Evolutionary conservation across 768 basidiomycete species (phyloP).

Genomic region (Kwoniella bestiolae): DNA sequence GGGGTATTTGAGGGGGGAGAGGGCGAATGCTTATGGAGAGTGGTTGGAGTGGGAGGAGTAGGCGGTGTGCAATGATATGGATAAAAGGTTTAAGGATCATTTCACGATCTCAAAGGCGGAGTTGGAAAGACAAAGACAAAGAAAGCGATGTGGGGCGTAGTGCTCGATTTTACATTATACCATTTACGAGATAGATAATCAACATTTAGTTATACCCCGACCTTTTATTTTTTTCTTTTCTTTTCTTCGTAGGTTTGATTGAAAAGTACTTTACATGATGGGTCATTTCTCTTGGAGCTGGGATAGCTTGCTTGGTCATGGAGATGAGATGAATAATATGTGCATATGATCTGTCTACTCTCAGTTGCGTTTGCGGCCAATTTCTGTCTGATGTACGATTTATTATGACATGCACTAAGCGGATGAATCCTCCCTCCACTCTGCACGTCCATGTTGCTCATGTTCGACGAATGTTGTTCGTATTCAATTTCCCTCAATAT

Average conservation of each 20-base stretch:
- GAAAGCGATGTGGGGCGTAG: no score
- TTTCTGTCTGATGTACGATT: no score
- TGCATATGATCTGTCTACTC: neutral
- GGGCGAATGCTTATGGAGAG: conserved; percentile 95
- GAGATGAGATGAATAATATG: neutral
- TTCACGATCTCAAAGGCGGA: no score
- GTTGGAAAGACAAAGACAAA: no score
- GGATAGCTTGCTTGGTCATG: neutral
- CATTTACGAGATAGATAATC: neutral
- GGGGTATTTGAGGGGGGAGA: conserved; percentile 84
- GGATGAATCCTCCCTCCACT: neutral
- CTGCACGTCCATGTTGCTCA: neutral
- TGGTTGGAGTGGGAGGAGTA: conserved; percentile 62
- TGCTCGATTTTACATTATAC: no score
- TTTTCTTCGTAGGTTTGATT: no score
- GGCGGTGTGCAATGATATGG: no score
- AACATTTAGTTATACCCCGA: neutral
- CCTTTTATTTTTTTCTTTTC: neutral
- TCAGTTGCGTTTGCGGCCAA: no score
- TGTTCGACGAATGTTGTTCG: neutral
- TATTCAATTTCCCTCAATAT: no score
- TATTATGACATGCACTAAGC: no score
- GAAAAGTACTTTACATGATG: no score
- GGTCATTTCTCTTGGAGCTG: neutral
- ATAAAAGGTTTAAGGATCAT: no score